Percentiles rank a stretch among this genome's conserved stretches.
Conservation (phyloP, 148 eudicot species). For the Diospyros lotus region DNA sequence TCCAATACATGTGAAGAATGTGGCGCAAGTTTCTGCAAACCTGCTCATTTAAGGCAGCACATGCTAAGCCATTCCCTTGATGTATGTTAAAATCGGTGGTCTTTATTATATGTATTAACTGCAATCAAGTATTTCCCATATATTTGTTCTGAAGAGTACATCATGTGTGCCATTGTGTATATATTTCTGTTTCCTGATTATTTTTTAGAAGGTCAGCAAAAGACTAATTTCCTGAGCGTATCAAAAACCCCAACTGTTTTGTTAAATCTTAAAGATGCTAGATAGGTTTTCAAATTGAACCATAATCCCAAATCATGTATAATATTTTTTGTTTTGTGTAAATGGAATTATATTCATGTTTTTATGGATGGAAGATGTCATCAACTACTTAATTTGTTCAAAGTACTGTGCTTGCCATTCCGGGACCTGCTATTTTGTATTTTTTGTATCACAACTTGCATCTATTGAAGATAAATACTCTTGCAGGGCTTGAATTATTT, state of each 20-base stretch:
- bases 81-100: conserved; percentile 26
- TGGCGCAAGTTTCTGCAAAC: conserved; percentile 63
- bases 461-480: conserved; percentile 7
- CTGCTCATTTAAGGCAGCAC: conserved; percentile 91
- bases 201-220: neutral
- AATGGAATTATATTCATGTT: neutral
- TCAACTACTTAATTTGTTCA: neutral
- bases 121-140: neutral
- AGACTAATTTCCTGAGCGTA: neutral
- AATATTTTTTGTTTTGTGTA: neutral
- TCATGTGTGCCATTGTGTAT: neutral
- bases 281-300: too few species aligned
- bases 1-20: conserved; percentile 66
- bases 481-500: conserved; percentile 28
- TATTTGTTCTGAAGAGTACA: neutral
- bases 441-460: neutral
- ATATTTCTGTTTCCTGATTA: neutral
- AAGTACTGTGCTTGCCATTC: neutral
- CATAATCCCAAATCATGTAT: neutral
- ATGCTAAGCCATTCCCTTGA: conserved; percentile 79
- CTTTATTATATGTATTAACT: neutral
- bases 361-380: neutral
- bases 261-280: too few species aligned
- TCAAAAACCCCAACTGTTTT: too few species aligned
- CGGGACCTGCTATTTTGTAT: neutral